phyloP scores from a whole-genome alignment of 83 land plant genomes.

The Picea mariana region DNA sequence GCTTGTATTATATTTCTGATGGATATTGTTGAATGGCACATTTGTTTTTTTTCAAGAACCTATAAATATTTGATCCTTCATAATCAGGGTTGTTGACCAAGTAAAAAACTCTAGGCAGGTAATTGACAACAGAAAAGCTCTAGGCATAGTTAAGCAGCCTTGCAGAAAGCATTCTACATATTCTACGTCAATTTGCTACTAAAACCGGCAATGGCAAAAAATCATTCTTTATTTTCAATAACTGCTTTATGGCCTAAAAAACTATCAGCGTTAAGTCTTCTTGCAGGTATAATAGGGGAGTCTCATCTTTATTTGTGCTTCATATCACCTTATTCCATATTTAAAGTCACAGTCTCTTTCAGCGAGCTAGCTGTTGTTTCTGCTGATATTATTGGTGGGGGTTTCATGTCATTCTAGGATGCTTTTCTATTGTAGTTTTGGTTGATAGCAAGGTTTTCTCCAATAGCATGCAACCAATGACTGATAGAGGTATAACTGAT shows the following conservation, averaged over 20 bases:
- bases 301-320: background rate
- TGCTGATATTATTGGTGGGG: background rate
- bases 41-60: background rate
- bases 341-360: background rate
- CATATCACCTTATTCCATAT: background rate
- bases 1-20: background rate
- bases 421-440: background rate
- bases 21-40: background rate
- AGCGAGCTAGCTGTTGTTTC: background rate
- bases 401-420: background rate
- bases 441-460: background rate
- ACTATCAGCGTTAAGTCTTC: too few species aligned
- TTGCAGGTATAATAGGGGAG: background rate
- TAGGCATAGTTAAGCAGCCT: background rate
- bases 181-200: background rate
- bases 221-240: too few species aligned
- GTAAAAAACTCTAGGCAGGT: too few species aligned
- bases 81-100: too few species aligned
- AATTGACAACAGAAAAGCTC: background rate
- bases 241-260: too few species aligned
- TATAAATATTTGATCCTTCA: background rate
- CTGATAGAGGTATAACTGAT: background rate
- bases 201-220: too few species aligned
- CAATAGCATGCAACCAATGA: background rate
- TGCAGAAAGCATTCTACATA: background rate